Evolutionary conservation across 1,284 basidiomycete species (phyloP).

Genomic region (Athelia sp.): DNA sequence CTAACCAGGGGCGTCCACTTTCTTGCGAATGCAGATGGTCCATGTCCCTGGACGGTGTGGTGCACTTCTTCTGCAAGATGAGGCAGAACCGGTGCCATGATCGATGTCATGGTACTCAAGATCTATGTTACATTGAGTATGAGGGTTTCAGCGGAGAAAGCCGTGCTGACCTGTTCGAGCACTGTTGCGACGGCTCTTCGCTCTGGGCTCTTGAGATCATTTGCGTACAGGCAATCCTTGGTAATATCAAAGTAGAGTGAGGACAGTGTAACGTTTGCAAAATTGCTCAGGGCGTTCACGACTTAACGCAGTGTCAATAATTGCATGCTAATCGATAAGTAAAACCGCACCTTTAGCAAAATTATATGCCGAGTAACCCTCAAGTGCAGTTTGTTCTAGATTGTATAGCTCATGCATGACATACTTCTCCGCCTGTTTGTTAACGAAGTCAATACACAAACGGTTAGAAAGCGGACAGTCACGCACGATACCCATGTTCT

Average conservation of each 20-base stretch:
- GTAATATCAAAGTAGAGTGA: conserved; percentile 89
- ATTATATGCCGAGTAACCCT: conserved; percentile 72
- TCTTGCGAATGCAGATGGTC: conserved; percentile 55
- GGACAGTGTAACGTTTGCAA: conserved; percentile 69
- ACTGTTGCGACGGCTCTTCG: conserved; percentile 70
- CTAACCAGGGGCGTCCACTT: conserved; percentile 60
- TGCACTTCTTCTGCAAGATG: conserved; percentile 92
- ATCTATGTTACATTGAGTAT: conserved; percentile 39
- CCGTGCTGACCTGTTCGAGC: conserved; percentile 57
- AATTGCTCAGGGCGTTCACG: conserved; percentile 55
- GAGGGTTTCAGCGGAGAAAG: not conserved
- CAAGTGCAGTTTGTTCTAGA: conserved; percentile 63
- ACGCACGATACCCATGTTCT: conserved; percentile 62
- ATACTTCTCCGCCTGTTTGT: conserved; percentile 75
- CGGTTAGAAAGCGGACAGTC: not conserved
- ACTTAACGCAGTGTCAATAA: conserved; percentile 31
- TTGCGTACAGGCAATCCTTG: conserved; percentile 89
- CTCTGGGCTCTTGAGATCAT: conserved; percentile 43
- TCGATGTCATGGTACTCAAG: conserved; percentile 61
- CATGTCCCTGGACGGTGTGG: conserved; percentile 33
- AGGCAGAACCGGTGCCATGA: conserved; percentile 86
- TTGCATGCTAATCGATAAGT: not conserved
- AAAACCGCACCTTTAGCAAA: conserved; percentile 73
- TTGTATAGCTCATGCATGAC: conserved; percentile 80
- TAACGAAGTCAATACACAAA: conserved; percentile 6